Conservation (phyloP, 208 protist genomes). For the Leishmania tarentolae region DNA sequence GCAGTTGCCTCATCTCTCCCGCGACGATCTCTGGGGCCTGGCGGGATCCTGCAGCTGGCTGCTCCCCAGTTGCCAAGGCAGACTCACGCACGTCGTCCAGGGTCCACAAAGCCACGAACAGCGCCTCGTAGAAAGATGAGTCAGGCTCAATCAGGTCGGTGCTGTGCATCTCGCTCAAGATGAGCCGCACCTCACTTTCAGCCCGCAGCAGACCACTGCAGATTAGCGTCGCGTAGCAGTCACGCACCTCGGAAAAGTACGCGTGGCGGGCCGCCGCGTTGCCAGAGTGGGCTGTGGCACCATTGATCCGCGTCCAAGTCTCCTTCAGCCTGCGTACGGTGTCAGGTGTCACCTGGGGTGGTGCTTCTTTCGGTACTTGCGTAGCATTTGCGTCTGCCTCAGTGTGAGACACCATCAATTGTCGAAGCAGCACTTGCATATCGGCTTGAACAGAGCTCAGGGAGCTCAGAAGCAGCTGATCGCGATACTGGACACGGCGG, state of each 20-base stretch:
- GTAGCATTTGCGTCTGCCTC: not conserved
- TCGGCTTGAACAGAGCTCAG: conserved; percentile 3
- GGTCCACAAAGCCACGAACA: conserved; percentile 34
- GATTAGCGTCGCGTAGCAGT: conserved; percentile 65
- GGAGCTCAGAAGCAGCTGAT: conserved; percentile 10
- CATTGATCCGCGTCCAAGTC: conserved; percentile 25
- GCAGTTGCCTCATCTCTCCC: conserved; percentile 27
- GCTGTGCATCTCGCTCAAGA: conserved; percentile 53
- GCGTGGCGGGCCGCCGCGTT: not conserved
- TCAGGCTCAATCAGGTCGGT: conserved; percentile 58
- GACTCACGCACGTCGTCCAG: conserved; percentile 5
- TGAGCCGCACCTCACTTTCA: conserved; percentile 43
- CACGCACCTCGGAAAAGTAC: conserved; percentile 14
- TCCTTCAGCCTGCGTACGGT: conserved; percentile 30
- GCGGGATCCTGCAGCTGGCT: not conserved
- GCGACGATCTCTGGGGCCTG: conserved; percentile 19
- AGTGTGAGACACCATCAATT: not conserved
- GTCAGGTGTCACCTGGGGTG: conserved; percentile 13
- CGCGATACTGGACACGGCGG: conserved; percentile 20
- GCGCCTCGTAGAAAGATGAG: conserved; percentile 44
- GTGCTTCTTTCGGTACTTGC: not conserved
- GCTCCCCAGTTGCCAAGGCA: not conserved
- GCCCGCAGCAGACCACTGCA: conserved; percentile 34
- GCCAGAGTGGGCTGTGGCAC: conserved; percentile 4
- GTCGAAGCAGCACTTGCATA: conserved; percentile 7